Conservation (phyloP, 2,329 filamentous ascomycete species). For the Ophiosphaerella narmari region DNA sequence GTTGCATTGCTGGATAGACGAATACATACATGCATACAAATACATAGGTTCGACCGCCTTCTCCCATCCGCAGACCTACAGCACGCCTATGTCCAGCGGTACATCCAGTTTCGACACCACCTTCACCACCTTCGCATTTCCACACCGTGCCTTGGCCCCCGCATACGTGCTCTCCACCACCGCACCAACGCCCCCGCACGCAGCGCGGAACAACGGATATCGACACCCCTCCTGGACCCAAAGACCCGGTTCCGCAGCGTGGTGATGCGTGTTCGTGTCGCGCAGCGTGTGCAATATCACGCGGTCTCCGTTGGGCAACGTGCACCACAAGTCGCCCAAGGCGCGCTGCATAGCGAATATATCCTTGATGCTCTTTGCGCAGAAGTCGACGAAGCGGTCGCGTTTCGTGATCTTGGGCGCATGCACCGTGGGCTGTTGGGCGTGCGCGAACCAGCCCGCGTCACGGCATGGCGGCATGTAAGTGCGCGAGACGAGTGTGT, state of each 20-base stretch:
- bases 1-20: too few species aligned
- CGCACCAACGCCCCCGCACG: conserved; percentile 3
- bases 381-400: conserved; percentile 68
- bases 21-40: conserved; percentile 7
- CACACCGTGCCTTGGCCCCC: conserved; percentile 9
- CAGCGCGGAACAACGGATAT: conserved; percentile 5
- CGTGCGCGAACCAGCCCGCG: conserved; percentile 31
- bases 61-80: too few species aligned
- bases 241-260: conserved; percentile 7
- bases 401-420: conserved; percentile 75
- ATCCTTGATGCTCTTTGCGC: conserved; percentile 56
- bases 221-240: background rate
- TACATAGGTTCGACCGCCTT: background rate
- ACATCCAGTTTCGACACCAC: background rate
- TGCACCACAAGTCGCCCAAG: conserved; percentile 70
- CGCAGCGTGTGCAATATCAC: conserved; percentile 29
- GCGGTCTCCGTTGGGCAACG: conserved; percentile 32
- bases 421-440: conserved; percentile 46
- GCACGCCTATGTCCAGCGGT: too few species aligned
- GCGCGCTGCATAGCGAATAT: conserved; percentile 63
- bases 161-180: conserved; percentile 17
- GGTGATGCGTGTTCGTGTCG: background rate
- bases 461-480: conserved; percentile 67
- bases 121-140: conserved; percentile 11
- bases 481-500: conserved; percentile 64